phyloP scores from a whole-genome alignment of 768 basidiomycete species.

The Panus rudis region DNA sequence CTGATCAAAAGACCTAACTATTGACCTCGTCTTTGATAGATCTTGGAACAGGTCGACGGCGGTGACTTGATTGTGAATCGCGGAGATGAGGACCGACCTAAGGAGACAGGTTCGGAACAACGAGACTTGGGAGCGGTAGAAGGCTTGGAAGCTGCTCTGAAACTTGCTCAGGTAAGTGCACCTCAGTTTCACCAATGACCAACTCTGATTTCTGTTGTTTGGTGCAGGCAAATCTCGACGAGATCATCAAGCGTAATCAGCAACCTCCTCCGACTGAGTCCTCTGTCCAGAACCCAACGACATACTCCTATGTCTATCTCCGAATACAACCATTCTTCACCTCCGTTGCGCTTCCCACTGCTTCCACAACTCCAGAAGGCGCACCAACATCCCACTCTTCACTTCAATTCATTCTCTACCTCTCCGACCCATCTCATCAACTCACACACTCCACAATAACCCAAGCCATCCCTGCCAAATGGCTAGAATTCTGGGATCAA shows the following conservation, averaged over 20 bases:
- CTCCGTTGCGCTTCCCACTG: slow-evolving; percentile 37
- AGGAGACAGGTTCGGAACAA: slow-evolving; percentile 38
- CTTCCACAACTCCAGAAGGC: slow-evolving; percentile 17
- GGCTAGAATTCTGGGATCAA: slow-evolving; percentile 87
- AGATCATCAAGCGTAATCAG: slow-evolving; percentile 61
- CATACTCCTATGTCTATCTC: slow-evolving; percentile 86
- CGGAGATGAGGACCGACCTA: slow-evolving; percentile 70
- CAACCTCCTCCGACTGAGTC: slow-evolving; percentile 24
- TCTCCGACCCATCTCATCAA: slow-evolving; percentile 74
- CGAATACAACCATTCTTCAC: slow-evolving; percentile 85
- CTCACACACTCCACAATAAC: slow-evolving; percentile 73
- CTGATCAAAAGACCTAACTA: not conserved
- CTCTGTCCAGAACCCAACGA: slow-evolving; percentile 51
- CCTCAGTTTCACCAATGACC: too few species aligned
- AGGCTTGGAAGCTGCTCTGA: slow-evolving; percentile 76
- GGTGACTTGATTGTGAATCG: slow-evolving; percentile 86
- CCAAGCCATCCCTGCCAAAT: slow-evolving; percentile 76
- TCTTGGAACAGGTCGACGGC: slow-evolving; percentile 92
- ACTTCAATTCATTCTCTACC: slow-evolving; percentile 57
- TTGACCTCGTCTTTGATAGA: slow-evolving; percentile 27
- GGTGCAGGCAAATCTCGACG: slow-evolving; percentile 78
- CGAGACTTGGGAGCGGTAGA: slow-evolving; percentile 81
- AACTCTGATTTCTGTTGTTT: not conserved
- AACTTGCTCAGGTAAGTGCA: slow-evolving; percentile 66
- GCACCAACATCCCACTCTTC: slow-evolving; percentile 25